phyloP scores from a whole-genome alignment of 1,139 yeast species.

The Taiozyma sp. region DNA sequence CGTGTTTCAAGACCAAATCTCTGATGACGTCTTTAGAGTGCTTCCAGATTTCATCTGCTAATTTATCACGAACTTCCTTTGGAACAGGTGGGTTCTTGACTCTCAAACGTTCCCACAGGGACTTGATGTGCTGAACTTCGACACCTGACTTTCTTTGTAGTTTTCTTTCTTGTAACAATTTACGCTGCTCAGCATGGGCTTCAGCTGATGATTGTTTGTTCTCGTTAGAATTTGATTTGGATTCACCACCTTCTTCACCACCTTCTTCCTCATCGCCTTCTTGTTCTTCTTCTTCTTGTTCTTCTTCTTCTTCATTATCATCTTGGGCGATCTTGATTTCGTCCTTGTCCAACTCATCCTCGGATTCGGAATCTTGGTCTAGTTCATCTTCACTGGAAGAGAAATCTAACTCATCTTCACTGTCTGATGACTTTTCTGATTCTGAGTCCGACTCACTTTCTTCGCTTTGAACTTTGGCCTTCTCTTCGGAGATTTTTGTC shows the following conservation, averaged over 20 bases:
- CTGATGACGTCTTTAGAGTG: slow-evolving; percentile 69
- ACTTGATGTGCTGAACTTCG: slow-evolving; percentile 80
- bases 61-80: slow-evolving; percentile 67
- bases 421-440: slow-evolving; percentile 9
- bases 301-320: slow-evolving; percentile 24
- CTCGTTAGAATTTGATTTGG: slow-evolving; percentile 22
- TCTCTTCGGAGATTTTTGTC: slow-evolving; percentile 15
- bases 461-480: slow-evolving; percentile 21
- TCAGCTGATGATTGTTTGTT: slow-evolving; percentile 44
- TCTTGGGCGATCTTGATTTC: slow-evolving; percentile 8
- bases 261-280: slow-evolving; percentile 19
- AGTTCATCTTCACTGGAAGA: slow-evolving; percentile 24
- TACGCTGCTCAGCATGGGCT: slow-evolving; percentile 81
- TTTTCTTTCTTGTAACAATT: slow-evolving; percentile 75
- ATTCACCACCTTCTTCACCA: slow-evolving; percentile 16
- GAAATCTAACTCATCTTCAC: slow-evolving; percentile 12
- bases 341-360: slow-evolving; percentile 27
- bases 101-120: slow-evolving; percentile 87
- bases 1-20: slow-evolving; percentile 91
- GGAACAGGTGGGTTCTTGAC: slow-evolving; percentile 82
- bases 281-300: slow-evolving; percentile 2
- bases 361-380: slow-evolving; percentile 21
- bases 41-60: slow-evolving; percentile 83
- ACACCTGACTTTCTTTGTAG: slow-evolving; percentile 80
- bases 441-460: slow-evolving; percentile 17